Evolutionary conservation across 192 early-diverging fungal genomes (phyloP).

Genomic region (Coemansia sp.): DNA sequence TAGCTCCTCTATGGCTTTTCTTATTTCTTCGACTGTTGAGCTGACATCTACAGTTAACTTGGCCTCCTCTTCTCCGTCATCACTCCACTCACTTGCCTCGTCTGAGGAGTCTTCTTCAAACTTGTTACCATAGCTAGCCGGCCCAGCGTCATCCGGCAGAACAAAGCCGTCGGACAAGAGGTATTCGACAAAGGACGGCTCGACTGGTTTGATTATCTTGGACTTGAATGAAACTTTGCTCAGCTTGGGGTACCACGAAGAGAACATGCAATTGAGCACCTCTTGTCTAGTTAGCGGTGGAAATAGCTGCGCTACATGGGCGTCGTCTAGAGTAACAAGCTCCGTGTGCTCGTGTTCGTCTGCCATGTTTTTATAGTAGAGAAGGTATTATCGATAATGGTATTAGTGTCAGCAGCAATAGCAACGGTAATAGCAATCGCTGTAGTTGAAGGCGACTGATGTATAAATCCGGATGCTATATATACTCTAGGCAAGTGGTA

Average conservation of each 20-base stretch:
- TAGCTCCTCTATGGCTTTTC: conserved; percentile 61
- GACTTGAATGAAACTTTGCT: conserved; percentile 65
- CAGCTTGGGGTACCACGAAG: conserved; percentile 76
- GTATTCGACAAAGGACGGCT: conserved; percentile 77
- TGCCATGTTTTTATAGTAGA: too few relatives aligned
- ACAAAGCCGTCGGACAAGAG: conserved; percentile 81
- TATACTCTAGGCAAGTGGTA: too few relatives aligned
- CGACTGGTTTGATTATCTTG: conserved; percentile 64
- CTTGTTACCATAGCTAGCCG: conserved; percentile 13
- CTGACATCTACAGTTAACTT: conserved; percentile 8
- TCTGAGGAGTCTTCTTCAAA: conserved; percentile 27
- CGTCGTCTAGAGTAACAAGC: too few relatives aligned
- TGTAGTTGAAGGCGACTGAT: too few relatives aligned
- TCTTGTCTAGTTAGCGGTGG: conserved; percentile 61
- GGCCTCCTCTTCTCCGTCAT: conserved; percentile 42
- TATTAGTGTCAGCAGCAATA: too few relatives aligned
- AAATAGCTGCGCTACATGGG: conserved; percentile 25
- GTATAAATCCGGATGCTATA: too few relatives aligned
- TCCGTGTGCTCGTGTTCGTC: too few relatives aligned
- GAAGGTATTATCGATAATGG: too few relatives aligned
- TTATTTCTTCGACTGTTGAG: conserved; percentile 48
- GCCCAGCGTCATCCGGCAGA: conserved; percentile 65
- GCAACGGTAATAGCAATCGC: too few relatives aligned
- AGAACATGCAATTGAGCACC: conserved; percentile 68
- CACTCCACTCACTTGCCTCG: conserved; percentile 23